phyloP scores from a whole-genome alignment of 345 rosid genomes.

The Dovyalis caffra region DNA sequence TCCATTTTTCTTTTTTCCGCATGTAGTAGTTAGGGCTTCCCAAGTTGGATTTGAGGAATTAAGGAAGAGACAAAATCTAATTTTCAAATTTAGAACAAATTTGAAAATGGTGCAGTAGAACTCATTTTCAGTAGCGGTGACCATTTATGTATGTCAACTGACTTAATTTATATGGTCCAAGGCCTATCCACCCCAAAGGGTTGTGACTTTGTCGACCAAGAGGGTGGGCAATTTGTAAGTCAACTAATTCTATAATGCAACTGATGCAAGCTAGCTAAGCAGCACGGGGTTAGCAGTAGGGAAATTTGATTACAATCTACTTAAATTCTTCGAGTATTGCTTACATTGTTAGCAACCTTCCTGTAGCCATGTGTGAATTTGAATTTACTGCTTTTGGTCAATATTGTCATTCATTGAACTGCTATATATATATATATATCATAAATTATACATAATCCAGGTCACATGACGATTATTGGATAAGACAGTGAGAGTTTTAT shows the following conservation, averaged over 20 bases:
- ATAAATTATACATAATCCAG: not conserved
- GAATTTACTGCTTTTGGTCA: not conserved
- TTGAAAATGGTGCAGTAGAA: not conserved
- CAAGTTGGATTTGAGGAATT: not conserved
- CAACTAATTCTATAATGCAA: not conserved
- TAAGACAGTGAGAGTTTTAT: not conserved
- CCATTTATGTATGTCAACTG: not conserved
- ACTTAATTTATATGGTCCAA: accelerated
- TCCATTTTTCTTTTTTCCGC: too few species aligned
- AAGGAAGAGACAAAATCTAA: not conserved
- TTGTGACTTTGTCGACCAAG: not conserved
- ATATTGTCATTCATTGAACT: not conserved
- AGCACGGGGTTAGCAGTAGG: not conserved
- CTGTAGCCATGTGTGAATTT: not conserved
- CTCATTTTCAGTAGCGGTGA: not conserved
- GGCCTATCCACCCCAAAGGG: not conserved
- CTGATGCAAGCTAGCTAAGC: not conserved
- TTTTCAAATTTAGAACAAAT: too few species aligned
- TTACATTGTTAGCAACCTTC: not conserved
- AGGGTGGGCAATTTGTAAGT: not conserved
- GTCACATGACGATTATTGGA: not conserved
- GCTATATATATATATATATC: not conserved
- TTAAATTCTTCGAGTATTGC: not conserved
- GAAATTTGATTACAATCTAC: not conserved
- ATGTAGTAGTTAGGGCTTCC: too few species aligned